A percentile compares a stretch with the other conserved stretches of the same genome.
These are phyloP conservation scores for Penicillium sp. DNA, from an alignment of 2,329 filamentous ascomycete genomes.

Conservation along the genomic window DNA sequence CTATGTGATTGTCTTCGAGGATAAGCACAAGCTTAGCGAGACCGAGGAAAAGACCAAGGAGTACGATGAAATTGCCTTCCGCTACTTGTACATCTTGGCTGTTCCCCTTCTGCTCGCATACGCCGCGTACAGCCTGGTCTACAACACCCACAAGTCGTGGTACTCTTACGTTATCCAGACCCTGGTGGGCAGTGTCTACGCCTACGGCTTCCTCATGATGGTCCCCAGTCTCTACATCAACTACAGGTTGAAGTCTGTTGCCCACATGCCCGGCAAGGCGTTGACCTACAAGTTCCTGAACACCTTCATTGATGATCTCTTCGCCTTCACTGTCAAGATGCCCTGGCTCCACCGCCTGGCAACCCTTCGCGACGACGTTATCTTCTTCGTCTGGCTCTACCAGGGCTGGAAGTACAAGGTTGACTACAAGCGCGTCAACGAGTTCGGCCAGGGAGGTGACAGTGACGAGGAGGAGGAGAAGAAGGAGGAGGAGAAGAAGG, in stretches of 20 bases:
- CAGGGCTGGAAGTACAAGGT: conserved; percentile 90
- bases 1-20: conserved; percentile 81
- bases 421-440: conserved; percentile 89
- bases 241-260: conserved; percentile 88
- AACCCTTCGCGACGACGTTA: conserved; percentile 90
- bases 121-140: conserved; percentile 84
- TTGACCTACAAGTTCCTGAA: conserved; percentile 99
- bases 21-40: conserved; percentile 93
- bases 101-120: conserved; percentile 86
- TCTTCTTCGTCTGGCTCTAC: conserved; percentile 97
- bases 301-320: conserved; percentile 98
- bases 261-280: conserved; percentile 93
- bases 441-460: conserved; percentile 98
- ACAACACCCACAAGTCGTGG: conserved; percentile 96
- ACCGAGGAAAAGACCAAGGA: conserved; percentile 98
- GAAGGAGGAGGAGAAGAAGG: conserved; percentile 54
- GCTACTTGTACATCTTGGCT: conserved; percentile 91
- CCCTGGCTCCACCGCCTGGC: conserved; percentile 87
- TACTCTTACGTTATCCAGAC: conserved; percentile 95
- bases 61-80: conserved; percentile 97
- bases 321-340: conserved; percentile 99
- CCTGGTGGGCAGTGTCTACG: conserved; percentile 92
- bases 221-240: conserved; percentile 97
- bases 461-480: conserved; percentile 62
- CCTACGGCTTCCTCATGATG: conserved; percentile 99